These are phyloP conservation scores for Sanghuangporus weigelae DNA, from an alignment of 1,284 basidiomycete genomes.

Conservation along the genomic window DNA sequence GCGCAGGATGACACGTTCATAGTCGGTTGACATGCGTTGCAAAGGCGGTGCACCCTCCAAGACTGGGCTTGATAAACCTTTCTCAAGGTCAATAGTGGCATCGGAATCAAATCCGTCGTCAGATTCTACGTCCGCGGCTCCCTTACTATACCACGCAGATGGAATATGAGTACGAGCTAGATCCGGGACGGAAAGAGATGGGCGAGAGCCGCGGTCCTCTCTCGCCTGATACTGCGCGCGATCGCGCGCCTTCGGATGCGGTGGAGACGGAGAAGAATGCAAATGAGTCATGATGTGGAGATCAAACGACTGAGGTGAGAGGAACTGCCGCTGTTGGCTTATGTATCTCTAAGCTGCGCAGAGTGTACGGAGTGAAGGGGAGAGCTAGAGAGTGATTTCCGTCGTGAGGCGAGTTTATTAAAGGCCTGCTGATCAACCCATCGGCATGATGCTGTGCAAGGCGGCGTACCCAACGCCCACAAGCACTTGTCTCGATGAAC, in stretches of 20 bases:
- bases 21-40: constrained; percentile 2
- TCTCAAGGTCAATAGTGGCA: neutral
- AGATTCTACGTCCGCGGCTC: neutral
- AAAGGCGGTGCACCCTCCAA: neutral
- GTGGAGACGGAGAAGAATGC: neutral
- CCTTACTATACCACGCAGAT: neutral
- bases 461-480: too few relatives aligned
- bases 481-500: neutral
- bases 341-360: too few relatives aligned
- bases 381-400: too few relatives aligned
- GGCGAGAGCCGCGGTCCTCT: neutral
- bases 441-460: too few relatives aligned
- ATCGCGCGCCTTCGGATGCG: neutral
- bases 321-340: too few relatives aligned
- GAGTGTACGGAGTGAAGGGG: too few relatives aligned
- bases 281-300: too few relatives aligned
- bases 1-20: neutral
- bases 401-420: too few relatives aligned
- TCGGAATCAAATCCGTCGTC: constrained; percentile 4
- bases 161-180: neutral
- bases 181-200: neutral
- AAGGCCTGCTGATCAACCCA: too few relatives aligned
- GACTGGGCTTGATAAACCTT: neutral
- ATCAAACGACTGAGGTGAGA: too few relatives aligned
- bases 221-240: neutral